Base-by-base conservation (phyloP, 169 alveolate species). In the Eimeria praecox region DNA sequence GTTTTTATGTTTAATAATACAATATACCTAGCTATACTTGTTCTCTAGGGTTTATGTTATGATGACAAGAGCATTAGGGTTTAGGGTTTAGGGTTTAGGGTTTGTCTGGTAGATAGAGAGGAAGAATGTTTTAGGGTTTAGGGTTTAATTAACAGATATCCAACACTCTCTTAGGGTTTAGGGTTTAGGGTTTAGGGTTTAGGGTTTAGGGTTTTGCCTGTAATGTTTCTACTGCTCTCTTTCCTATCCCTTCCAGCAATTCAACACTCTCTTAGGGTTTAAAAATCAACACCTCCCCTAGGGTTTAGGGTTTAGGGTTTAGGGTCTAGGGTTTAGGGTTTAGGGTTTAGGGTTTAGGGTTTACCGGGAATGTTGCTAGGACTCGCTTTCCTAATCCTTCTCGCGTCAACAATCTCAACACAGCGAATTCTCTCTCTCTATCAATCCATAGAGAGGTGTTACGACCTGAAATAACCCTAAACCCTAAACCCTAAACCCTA, bases 161-260 rank as follows among this genome's bases (percentile, higher is more conserved):
- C n/a, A n/a, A n/a, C n/a, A n/a, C n/a, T n/a, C 80, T 33, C 44
- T 24, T 35, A 30, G 80, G 80, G 80, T 69, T 69, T 69, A 30
- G 80, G 80, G 80, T 69, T 14, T 69, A 69, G 80, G 80, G 80
- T 69, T 69, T 69, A 69, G 80, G 46, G 80, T 69, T 69, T 69
- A 69, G 80, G 80, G 80, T 69, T n/a, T 64, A 30, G 77, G 62
- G 62, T 52, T 52, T 52, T n/a, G n/a, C n/a, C n/a, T n/a, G n/a
- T n/a, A n/a, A n/a, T n/a, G n/a, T n/a, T n/a, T n/a, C n/a, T n/a
- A n/a, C n/a, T n/a, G n/a, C n/a, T n/a, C n/a, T n/a, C n/a, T n/a
- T n/a, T n/a, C n/a, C n/a, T n/a, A n/a, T n/a, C n/a, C n/a, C n/a
- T n/a, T n/a, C n/a, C n/a, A n/a, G n/a, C n/a, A n/a, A n/a, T n/a